Percentiles rank a stretch among this genome's conserved stretches.
phyloP scores from a whole-genome alignment of 2,329 filamentous ascomycete species.

The Pseudogymnoascus sp. region DNA sequence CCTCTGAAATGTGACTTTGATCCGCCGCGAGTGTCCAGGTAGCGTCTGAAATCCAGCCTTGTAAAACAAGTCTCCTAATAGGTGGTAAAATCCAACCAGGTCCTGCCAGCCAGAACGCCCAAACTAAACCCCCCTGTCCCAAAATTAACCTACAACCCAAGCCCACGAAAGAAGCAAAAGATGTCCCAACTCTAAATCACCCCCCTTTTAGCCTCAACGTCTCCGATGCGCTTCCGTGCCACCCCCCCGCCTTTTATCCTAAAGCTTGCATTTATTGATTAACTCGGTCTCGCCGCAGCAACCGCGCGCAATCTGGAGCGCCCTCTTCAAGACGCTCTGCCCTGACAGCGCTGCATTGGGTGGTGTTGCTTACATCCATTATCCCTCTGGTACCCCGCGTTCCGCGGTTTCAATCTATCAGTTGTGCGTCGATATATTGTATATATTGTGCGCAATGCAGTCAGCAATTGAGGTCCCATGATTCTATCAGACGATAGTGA shows the following conservation, averaged over 20 bases:
- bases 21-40: neutral
- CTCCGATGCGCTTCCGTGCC: neutral
- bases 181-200: neutral
- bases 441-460: neutral
- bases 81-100: neutral
- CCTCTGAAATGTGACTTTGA: neutral
- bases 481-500: neutral
- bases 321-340: neutral
- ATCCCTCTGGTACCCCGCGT: neutral
- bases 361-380: neutral
- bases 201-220: slow-evolving; percentile 1
- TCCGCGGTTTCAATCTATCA: neutral
- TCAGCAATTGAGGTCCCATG: neutral
- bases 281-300: neutral
- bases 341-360: neutral
- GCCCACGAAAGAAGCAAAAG: neutral
- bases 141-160: neutral
- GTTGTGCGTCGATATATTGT: neutral
- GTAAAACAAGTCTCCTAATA: neutral
- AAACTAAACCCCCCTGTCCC: neutral
- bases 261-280: slow-evolving; percentile 3
- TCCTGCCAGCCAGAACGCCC: neutral
- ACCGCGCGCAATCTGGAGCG: neutral
- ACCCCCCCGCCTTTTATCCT: neutral
- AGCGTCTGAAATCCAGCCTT: neutral